These are phyloP conservation scores for Boechera stricta DNA, from an alignment of 345 rosid species.

Conservation along the genomic window DNA sequence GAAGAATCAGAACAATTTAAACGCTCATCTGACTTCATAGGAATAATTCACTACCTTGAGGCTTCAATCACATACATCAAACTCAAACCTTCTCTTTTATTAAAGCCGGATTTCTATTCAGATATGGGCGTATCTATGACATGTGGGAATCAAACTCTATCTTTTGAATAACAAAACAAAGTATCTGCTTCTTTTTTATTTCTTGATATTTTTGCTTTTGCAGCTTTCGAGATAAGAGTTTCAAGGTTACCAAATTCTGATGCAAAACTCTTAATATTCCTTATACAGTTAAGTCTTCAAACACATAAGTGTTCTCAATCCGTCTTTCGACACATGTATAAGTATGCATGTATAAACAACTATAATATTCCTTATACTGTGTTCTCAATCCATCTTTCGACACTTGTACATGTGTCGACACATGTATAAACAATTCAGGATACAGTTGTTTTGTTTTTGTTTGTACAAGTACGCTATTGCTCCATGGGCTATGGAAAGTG, in stretches of 20 bases:
- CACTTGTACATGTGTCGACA: too few relatives aligned
- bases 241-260: background rate
- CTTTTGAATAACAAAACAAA: background rate
- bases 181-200: background rate
- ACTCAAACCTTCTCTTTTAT: background rate
- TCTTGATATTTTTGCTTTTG: background rate
- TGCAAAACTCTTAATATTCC: background rate
- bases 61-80: background rate
- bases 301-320: too few relatives aligned
- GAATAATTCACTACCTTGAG: background rate
- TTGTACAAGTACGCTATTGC: too few relatives aligned
- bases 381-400: too few relatives aligned
- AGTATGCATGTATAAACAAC: too few relatives aligned
- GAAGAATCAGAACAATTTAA: background rate
- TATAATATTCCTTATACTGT: too few relatives aligned
- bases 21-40: background rate
- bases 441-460: too few relatives aligned
- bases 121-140: background rate
- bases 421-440: too few relatives aligned
- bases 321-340: too few relatives aligned
- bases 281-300: background rate
- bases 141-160: background rate
- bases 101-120: background rate
- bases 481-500: too few relatives aligned
- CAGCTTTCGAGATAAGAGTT: background rate